Base-by-base conservation (phyloP, 2,329 filamentous ascomycete species). In the Phaeosphaeria sp. region DNA sequence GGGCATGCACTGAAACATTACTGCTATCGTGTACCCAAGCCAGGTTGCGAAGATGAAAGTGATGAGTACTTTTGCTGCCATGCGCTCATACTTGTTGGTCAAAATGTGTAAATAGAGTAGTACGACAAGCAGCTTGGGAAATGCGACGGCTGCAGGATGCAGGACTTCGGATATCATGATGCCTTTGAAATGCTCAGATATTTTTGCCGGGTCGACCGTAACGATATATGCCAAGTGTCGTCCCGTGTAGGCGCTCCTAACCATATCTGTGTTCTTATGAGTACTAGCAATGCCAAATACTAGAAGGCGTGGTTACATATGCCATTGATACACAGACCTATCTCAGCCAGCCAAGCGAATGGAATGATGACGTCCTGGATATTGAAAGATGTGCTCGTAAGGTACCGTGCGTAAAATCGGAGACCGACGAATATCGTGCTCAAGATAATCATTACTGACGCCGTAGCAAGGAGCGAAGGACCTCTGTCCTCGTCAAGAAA, bases 111-210 rank as follows among this genome's bases (percentile, higher is more conserved):
- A 57, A 39, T 67, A 73, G 6, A 74, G 56, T 4, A 71, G 42
- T 5, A 68, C 59, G 4, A 74, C 64, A 13, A 56, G 57, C 24
- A 72, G 59, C 22, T 74, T 74, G 1, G 71, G 64, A 40, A 74
- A 69, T 6, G 66, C 69, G 6, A 73, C 69, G 11, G 71, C 67
- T 9, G 65, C 56, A 13, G 65, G 62, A 53, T 73, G 67, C 1
- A 72, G 45, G 8, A 67, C n/a, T 53, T 74, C 70, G 39, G 60
- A 46, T 17, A 69, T 48, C 56, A 69, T 59, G 25, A 72, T 59
- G 46, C 65, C 68, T 61, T 67, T 71, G 57, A 60, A 65, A 46
- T 69, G 62, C 25, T 64, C 52, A 4, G 50, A 24, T 39, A 72
- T 55, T 36, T 42, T 67, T 2, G 11, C 30, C 2, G 65, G 63